Evolutionary conservation across 192 early-diverging fungal genomes (phyloP), one percentile per base, ranked within the genome.

Genomic region (Podila minutissima): DNA sequence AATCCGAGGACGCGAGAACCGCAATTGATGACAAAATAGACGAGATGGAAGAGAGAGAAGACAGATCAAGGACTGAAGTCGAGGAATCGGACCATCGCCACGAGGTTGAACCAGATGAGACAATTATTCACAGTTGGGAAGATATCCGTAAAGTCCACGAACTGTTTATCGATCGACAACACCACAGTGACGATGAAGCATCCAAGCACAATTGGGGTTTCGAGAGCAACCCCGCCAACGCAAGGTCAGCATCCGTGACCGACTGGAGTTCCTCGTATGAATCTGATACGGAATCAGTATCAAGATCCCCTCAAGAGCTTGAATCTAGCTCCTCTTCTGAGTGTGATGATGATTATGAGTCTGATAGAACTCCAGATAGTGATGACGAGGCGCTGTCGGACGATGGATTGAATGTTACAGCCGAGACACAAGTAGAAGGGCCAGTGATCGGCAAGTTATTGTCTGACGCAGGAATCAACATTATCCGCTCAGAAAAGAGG

Each of bases 1-100:
- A 60, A 22, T 49, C 41, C 29, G 67, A 69, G 67, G 59, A 57
- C 3, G 53, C 67, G 9, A 69, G 67, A 69, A 60, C 57, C n/a
- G 20, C 33, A 49, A 10, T 26, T 2, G 67, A 69, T 10, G 37
- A 60, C 7, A 12, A 69, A 58, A 69, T 48, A 48, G 67, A 69
- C n/a, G 11, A 60, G 59, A 28, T 48, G 58, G 55, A 69, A 19
- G 26, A 41, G 22, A 15, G 20, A 46, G 41, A 0, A 46, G 15
- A 41, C 12, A 12, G 38, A 41, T 41, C 38, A 41, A 12, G 13
- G 41, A 17, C 41, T 15, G 41, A 46, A 46, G 41, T 46, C 41
- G 41, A 46, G 15, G 15, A 13, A 17, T 46, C 3, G 41, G 13
- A 46, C 15, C 1, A 46, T 17, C 2, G 2, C 41, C 41, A 13